Conservation (phyloP, 495 filamentous ascomycete genomes). For the Cercophora newfieldiana region DNA sequence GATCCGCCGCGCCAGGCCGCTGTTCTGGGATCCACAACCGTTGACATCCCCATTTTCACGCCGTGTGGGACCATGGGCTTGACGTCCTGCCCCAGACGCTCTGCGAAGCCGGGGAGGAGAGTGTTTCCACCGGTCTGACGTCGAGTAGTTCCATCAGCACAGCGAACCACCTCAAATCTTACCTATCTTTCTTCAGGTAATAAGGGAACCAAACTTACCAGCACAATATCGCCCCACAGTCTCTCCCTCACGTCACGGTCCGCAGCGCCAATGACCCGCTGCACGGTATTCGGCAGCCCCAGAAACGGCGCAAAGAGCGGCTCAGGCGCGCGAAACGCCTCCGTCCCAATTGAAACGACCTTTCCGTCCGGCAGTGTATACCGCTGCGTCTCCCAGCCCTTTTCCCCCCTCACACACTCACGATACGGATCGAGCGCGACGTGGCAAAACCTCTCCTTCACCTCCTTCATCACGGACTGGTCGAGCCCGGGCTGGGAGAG, state of each 20-base stretch:
- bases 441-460: conserved; percentile 1
- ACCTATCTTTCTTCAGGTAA: neutral
- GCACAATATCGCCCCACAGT: neutral
- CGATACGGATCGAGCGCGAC: neutral
- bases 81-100: neutral
- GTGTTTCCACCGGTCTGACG: neutral
- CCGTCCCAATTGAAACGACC: neutral
- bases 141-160: neutral
- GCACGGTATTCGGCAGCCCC: neutral
- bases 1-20: conserved; percentile 8
- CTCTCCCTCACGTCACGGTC: neutral
- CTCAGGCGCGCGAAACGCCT: conserved; percentile 3
- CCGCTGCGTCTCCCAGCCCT: neutral
- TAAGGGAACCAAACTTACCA: neutral
- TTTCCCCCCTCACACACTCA: neutral
- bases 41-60: neutral
- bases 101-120: neutral
- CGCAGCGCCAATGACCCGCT: neutral
- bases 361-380: neutral
- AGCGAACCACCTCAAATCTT: neutral
- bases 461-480: neutral
- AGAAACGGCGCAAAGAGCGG: neutral
- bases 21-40: neutral
- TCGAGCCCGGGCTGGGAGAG: neutral
- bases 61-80: neutral